Evolutionary conservation across 2,329 filamentous ascomycete species (phyloP).

Genomic region (Penicillium sp.): DNA sequence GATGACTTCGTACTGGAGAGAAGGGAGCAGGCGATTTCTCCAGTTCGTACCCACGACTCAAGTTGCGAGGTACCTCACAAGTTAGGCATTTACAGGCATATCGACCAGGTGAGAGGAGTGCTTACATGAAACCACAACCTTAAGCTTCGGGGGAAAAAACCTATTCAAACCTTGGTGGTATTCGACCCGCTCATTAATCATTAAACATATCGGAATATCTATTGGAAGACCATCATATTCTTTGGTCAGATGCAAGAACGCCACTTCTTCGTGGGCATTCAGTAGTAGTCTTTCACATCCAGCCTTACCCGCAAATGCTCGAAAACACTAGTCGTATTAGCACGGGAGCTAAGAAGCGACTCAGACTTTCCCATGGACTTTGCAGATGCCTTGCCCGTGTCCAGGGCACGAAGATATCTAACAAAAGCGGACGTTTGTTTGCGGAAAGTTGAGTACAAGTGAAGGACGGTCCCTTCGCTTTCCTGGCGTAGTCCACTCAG

Average conservation of each 20-base stretch:
- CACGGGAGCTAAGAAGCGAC: conserved; percentile 31
- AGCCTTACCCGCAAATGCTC: conserved; percentile 68
- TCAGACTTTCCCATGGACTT: conserved; percentile 29
- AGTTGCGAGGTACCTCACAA: too few species aligned
- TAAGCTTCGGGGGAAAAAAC: neutral
- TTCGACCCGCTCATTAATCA: conserved; percentile 9
- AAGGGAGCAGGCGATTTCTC: neutral
- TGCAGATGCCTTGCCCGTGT: conserved; percentile 62
- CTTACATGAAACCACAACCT: neutral
- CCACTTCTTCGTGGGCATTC: conserved; percentile 3
- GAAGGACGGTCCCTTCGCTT: conserved; percentile 42
- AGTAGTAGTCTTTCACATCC: conserved; percentile 71
- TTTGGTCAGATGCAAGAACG: neutral
- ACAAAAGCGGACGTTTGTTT: conserved; percentile 76
- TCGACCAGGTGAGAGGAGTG: too few species aligned
- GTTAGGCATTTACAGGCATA: neutral
- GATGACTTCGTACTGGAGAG: neutral
- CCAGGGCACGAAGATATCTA: conserved; percentile 66
- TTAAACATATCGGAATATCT: neutral
- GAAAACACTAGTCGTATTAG: conserved; percentile 60
- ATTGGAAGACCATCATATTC: neutral
- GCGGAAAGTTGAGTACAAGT: conserved; percentile 66
- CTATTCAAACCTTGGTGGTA: neutral
- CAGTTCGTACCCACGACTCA: too few species aligned
- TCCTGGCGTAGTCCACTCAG: conserved; percentile 44